Percentiles rank a stretch among this genome's conserved stretches.
Conservation (phyloP, 129 eudicot genomes). For the Logfia minima region DNA sequence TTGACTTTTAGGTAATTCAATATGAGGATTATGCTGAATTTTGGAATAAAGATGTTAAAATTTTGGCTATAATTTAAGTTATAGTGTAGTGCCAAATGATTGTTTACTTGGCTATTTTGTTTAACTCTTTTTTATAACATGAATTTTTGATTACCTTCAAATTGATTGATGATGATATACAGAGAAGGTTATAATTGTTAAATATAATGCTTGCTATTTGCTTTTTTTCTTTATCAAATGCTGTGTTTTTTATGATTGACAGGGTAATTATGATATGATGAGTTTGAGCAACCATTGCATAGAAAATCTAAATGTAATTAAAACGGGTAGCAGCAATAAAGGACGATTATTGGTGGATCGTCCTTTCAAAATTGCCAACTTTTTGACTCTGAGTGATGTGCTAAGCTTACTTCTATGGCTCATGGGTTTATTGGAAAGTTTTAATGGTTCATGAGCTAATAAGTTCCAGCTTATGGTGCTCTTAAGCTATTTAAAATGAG, state of each 20-base stretch:
- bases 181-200: not conserved
- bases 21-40: slow-evolving; percentile 12
- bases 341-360: not conserved
- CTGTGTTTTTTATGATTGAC: too few relatives aligned
- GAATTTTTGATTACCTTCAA: slow-evolving; percentile 5
- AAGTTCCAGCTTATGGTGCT: not conserved
- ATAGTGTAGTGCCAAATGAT: slow-evolving; percentile 31
- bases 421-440: not conserved
- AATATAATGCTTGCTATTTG: not conserved
- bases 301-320: not conserved
- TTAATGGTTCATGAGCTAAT: too few relatives aligned
- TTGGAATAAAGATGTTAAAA: slow-evolving; percentile 28
- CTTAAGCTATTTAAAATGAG: not conserved
- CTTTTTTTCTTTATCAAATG: not conserved
- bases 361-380: not conserved
- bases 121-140: not conserved
- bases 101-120: slow-evolving; percentile 24
- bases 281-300: not conserved
- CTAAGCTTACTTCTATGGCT: not conserved
- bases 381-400: not conserved
- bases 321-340: not conserved
- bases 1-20: slow-evolving; percentile 35
- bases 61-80: slow-evolving; percentile 1
- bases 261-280: not conserved
- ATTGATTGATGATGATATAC: slow-evolving; percentile 7